Conservation (phyloP, 2,329 filamentous ascomycete genomes). For the Fusarium sp. region DNA sequence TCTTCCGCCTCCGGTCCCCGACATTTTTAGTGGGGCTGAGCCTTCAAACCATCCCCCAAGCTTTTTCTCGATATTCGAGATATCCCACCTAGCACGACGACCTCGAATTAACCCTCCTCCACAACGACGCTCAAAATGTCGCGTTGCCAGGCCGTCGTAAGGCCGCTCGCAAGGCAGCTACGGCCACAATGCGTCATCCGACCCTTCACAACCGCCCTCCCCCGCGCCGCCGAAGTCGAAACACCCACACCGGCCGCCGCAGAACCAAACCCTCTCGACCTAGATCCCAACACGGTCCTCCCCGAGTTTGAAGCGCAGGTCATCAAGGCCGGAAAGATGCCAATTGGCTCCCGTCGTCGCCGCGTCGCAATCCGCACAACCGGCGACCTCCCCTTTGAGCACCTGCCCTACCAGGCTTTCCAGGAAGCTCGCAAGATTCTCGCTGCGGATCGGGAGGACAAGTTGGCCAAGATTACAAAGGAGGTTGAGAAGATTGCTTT, state of each 20-base stretch:
- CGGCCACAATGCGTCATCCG: constrained; percentile 55
- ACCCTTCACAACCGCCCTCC: constrained; percentile 52
- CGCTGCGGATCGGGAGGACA: constrained; percentile 82
- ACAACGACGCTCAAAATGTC: constrained; percentile 60
- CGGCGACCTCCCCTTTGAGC: constrained; percentile 85
- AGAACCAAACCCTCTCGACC: constrained; percentile 52
- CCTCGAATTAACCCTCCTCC: background rate
- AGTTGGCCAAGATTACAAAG: constrained; percentile 77
- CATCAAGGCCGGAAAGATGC: constrained; percentile 74
- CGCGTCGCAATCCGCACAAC: constrained; percentile 77
- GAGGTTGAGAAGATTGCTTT: constrained; percentile 77
- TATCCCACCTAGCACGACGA: background rate
- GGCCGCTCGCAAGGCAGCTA: constrained; percentile 68
- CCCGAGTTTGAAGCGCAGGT: constrained; percentile 72
- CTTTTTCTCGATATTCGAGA: constrained; percentile 44
- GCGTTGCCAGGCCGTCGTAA: constrained; percentile 68
- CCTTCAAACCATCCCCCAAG: constrained; percentile 38
- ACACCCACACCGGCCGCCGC: background rate
- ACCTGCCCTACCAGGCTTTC: constrained; percentile 96
- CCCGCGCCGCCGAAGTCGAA: constrained; percentile 47
- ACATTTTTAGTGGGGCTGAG: constrained; percentile 47
- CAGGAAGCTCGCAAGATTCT: constrained; percentile 93
- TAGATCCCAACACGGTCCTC: constrained; percentile 78
- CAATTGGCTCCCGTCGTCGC: constrained; percentile 86
- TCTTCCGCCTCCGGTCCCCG: constrained; percentile 44